Percentiles rank a stretch among this genome's conserved stretches.
phyloP scores from a whole-genome alignment of 1,284 basidiomycete species.

The Trametes versicolor region DNA sequence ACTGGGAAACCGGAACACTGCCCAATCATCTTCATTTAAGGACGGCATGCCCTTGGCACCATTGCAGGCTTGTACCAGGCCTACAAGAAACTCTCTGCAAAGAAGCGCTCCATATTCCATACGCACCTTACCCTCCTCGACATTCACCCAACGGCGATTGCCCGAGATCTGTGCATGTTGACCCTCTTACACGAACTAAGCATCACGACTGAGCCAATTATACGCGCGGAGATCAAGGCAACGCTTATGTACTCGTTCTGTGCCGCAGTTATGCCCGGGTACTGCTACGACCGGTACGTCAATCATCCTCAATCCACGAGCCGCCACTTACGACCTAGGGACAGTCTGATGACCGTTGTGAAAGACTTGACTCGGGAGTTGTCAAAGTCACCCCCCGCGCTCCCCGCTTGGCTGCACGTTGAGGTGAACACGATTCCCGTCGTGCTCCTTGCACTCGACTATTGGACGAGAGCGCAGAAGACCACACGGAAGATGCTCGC shows the following conservation, averaged over 20 bases:
- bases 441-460: slow-evolving; percentile 17
- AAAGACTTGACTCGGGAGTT: slow-evolving; percentile 3
- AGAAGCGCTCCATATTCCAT: slow-evolving; percentile 23
- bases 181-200: slow-evolving; percentile 34
- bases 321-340: neutral
- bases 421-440: slow-evolving; percentile 9
- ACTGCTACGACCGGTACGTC: slow-evolving; percentile 20
- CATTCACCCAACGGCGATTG: slow-evolving; percentile 38
- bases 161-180: slow-evolving; percentile 39
- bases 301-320: neutral
- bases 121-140: slow-evolving; percentile 40
- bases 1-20: no score
- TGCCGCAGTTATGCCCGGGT: slow-evolving; percentile 16
- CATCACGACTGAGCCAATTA: neutral
- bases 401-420: slow-evolving; percentile 25
- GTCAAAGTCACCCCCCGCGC: slow-evolving; percentile 4
- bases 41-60: slow-evolving; percentile 36
- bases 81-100: slow-evolving; percentile 23
- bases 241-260: slow-evolving; percentile 27
- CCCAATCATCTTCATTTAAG: slow-evolving; percentile 5
- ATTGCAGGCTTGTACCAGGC: slow-evolving; percentile 32
- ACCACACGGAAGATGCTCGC: slow-evolving; percentile 16
- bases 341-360: slow-evolving; percentile 10
- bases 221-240: slow-evolving; percentile 17
- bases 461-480: slow-evolving; percentile 19